These are phyloP conservation scores for Saccharomycopsis crataegensis DNA, from an alignment of 1,139 yeast species.

Conservation along the genomic window DNA sequence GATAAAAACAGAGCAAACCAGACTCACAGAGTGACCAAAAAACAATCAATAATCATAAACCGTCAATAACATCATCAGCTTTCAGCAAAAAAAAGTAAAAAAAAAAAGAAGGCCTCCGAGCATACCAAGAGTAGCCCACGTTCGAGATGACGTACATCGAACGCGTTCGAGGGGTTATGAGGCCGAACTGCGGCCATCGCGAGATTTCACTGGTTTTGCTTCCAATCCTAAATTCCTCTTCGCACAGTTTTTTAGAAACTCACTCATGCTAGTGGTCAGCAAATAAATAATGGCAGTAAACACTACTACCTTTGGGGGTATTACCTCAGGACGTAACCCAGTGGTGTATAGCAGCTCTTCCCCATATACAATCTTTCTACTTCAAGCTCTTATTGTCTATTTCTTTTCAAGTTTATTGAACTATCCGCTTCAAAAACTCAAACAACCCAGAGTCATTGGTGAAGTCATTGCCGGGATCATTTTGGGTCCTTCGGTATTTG, in stretches of 20 bases:
- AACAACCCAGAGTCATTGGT: conserved; percentile 72
- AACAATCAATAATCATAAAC: no score
- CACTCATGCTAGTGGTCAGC: background rate
- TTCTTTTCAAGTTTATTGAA: conserved; percentile 48
- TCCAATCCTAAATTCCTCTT: background rate
- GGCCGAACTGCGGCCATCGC: background rate
- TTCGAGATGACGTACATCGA: no score
- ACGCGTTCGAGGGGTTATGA: background rate
- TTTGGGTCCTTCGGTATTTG: conserved; percentile 63
- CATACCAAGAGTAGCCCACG: no score
- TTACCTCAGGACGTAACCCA: conserved; percentile 66
- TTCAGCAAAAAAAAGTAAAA: no score
- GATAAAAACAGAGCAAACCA: no score
- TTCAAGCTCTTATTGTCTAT: conserved; percentile 53
- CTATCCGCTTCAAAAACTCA: conserved; percentile 48
- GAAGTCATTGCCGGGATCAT: conserved; percentile 71
- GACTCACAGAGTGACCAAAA: no score
- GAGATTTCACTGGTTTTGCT: background rate
- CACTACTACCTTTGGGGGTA: conserved; percentile 41
- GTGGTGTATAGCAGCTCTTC: conserved; percentile 45
- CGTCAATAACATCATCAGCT: no score
- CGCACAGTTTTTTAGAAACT: no score
- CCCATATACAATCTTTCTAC: conserved; percentile 55
- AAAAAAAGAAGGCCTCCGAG: no score
- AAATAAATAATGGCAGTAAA: conserved; percentile 4